Evolutionary conservation across 192 early-diverging fungal species (phyloP).

Genomic region (Dispira simplex): DNA sequence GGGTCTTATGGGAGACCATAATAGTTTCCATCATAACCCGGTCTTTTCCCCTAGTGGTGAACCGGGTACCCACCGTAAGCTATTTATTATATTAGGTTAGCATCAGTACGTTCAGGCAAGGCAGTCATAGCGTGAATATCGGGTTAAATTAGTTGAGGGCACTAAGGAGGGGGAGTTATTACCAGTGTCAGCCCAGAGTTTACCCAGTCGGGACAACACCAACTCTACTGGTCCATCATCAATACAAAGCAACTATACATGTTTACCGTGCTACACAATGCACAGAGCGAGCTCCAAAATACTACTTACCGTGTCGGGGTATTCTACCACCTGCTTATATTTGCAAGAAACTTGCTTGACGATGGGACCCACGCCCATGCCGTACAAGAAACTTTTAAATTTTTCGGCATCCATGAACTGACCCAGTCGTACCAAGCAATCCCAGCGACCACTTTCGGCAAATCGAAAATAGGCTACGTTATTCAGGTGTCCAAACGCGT

Average conservation of each 20-base stretch:
- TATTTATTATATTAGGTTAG: not conserved
- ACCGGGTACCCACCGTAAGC: slow-evolving; percentile 18
- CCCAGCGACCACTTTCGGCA: slow-evolving; percentile 18
- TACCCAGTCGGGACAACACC: no score
- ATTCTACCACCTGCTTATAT: slow-evolving; percentile 25
- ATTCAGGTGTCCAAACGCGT: slow-evolving; percentile 27
- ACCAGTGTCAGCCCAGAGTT: no score
- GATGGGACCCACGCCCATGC: slow-evolving; percentile 22
- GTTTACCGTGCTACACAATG: no score
- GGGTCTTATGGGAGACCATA: slow-evolving; percentile 25
- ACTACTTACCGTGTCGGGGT: slow-evolving; percentile 26
- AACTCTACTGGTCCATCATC: no score
- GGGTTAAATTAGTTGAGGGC: no score
- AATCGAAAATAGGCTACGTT: slow-evolving; percentile 29
- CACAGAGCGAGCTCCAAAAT: no score
- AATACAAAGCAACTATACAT: no score
- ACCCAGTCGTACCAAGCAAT: slow-evolving; percentile 12
- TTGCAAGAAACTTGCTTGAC: slow-evolving; percentile 23
- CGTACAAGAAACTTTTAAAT: slow-evolving; percentile 12
- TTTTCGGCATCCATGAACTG: slow-evolving; percentile 1
- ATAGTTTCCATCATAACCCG: slow-evolving; percentile 20
- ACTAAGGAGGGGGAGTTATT: no score
- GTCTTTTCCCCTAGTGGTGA: slow-evolving; percentile 14
- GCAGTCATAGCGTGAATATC: not conserved
- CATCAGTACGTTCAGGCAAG: not conserved